A percentile compares a stretch with the other conserved stretches of the same genome.
These are phyloP conservation scores for Alloteropsis semialata DNA, from an alignment of 176 grass and related monocot genomes.

Conservation along the genomic window DNA sequence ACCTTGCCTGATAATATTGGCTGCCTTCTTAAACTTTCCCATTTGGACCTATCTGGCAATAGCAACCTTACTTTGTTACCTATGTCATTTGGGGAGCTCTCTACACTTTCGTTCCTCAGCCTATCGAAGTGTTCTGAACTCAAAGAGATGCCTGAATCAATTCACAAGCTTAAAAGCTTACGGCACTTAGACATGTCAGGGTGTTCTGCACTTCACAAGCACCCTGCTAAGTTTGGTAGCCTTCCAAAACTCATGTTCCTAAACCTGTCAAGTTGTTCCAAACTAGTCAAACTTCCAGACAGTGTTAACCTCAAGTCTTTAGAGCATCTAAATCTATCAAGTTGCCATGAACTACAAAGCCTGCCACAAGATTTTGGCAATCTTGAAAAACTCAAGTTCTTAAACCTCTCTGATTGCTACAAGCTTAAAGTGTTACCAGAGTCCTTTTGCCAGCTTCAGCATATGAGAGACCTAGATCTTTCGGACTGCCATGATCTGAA, in stretches of 20 bases:
- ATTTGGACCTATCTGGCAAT: slow-evolving; percentile 29
- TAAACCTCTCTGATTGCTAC: slow-evolving; percentile 33
- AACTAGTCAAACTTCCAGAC: slow-evolving; percentile 28
- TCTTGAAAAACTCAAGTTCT: slow-evolving; percentile 4
- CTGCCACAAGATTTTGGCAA: slow-evolving; percentile 21
- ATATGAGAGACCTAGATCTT: slow-evolving; percentile 43
- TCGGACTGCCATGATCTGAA: slow-evolving; percentile 34
- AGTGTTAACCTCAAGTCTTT: slow-evolving; percentile 18
- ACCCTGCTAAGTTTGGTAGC: neutral
- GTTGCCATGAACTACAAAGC: neutral
- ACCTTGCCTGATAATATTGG: slow-evolving; percentile 28
- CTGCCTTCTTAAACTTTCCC: slow-evolving; percentile 23
- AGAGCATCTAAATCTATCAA: slow-evolving; percentile 34
- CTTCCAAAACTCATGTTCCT: slow-evolving; percentile 31
- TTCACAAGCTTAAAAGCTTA: slow-evolving; percentile 23
- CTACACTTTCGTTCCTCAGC: neutral
- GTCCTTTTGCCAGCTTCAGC: neutral
- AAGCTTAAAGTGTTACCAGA: neutral
- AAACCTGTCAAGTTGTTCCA: slow-evolving; percentile 25
- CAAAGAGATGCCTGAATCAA: slow-evolving; percentile 19
- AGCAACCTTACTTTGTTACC: neutral
- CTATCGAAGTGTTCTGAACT: neutral
- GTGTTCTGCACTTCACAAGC: slow-evolving; percentile 11
- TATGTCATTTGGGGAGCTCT: neutral
- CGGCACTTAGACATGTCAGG: slow-evolving; percentile 5